Percentiles rank a stretch among this genome's conserved stretches.
These are phyloP conservation scores for Aeminium ludgeri DNA, from an alignment of 495 filamentous ascomycete genomes.

Conservation along the genomic window DNA sequence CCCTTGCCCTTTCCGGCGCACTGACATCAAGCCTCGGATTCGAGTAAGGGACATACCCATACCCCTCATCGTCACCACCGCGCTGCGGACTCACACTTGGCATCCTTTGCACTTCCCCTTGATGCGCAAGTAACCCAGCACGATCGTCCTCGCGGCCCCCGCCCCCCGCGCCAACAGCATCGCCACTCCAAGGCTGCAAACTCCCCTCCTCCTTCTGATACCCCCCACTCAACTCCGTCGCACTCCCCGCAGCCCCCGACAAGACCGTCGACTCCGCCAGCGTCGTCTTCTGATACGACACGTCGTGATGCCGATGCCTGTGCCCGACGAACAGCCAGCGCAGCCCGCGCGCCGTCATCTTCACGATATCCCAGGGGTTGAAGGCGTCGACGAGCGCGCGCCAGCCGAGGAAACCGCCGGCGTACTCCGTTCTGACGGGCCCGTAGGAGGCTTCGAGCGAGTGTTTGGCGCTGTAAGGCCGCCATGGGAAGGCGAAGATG, in stretches of 20 bases:
- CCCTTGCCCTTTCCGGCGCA: background rate
- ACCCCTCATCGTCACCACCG: background rate
- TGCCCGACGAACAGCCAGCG: constrained; percentile 67
- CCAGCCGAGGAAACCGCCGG: no score
- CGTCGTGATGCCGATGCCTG: constrained; percentile 36
- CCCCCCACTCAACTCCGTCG: constrained; percentile 8
- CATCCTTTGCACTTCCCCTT: background rate
- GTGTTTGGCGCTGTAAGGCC: constrained; percentile 35
- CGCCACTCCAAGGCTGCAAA: background rate
- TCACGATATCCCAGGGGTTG: constrained; percentile 72
- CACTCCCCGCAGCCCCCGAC: constrained; percentile 3
- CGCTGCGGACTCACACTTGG: constrained; percentile 4
- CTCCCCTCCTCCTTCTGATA: background rate
- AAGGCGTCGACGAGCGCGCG: constrained; percentile 53
- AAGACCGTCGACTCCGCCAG: background rate
- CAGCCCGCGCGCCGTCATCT: constrained; percentile 57
- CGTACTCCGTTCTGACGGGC: constrained; percentile 1
- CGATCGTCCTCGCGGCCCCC: constrained; percentile 5
- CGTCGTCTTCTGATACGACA: constrained; percentile 27
- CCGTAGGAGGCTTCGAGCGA: constrained; percentile 22
- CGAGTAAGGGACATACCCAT: constrained; percentile 4
- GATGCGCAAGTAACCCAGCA: constrained; percentile 4
- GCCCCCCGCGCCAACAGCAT: background rate
- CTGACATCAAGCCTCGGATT: constrained; percentile 1
- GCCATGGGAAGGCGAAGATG: constrained; percentile 67